phyloP scores from a whole-genome alignment of 345 rosid genomes.

The Hypericum androsaemum region DNA sequence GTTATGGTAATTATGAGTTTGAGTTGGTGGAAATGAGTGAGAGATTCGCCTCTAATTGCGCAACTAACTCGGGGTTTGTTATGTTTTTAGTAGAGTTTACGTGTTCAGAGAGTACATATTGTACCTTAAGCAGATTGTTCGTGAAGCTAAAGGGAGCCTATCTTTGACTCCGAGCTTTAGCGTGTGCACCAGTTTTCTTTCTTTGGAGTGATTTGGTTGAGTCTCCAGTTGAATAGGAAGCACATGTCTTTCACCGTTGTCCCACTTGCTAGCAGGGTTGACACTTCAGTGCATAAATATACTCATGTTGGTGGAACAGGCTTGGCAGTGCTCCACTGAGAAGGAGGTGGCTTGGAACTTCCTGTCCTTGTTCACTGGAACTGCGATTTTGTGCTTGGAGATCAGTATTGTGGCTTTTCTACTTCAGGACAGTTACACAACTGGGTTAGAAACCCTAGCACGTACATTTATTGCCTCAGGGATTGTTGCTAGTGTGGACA shows the following conservation, averaged over 20 bases:
- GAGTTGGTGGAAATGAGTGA: too few relatives aligned
- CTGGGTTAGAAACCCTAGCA: slow-evolving; percentile 27
- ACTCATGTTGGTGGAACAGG: slow-evolving; percentile 16
- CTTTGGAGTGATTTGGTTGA: not conserved
- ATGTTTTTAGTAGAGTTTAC: too few relatives aligned
- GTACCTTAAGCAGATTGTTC: too few relatives aligned
- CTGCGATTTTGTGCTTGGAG: slow-evolving; percentile 28
- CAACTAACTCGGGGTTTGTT: too few relatives aligned
- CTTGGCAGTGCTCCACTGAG: slow-evolving; percentile 29
- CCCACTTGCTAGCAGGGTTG: not conserved
- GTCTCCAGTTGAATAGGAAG: not conserved
- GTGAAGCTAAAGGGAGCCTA: too few relatives aligned
- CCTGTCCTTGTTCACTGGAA: slow-evolving; percentile 26
- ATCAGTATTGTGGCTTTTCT: slow-evolving; percentile 29
- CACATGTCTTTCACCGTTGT: not conserved
- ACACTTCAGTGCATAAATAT: not conserved
- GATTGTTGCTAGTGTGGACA: slow-evolving; percentile 25
- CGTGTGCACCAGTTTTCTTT: too few relatives aligned
- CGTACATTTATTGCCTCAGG: slow-evolving; percentile 31
- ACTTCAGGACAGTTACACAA: slow-evolving; percentile 34
- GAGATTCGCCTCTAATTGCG: too few relatives aligned
- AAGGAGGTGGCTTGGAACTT: slow-evolving; percentile 36
- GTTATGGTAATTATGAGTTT: too few relatives aligned
- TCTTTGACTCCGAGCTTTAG: too few relatives aligned
- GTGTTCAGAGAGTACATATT: too few relatives aligned